Base-by-base conservation (phyloP, 371 early-diverging fungal species). In the Mucor mucedo region DNA sequence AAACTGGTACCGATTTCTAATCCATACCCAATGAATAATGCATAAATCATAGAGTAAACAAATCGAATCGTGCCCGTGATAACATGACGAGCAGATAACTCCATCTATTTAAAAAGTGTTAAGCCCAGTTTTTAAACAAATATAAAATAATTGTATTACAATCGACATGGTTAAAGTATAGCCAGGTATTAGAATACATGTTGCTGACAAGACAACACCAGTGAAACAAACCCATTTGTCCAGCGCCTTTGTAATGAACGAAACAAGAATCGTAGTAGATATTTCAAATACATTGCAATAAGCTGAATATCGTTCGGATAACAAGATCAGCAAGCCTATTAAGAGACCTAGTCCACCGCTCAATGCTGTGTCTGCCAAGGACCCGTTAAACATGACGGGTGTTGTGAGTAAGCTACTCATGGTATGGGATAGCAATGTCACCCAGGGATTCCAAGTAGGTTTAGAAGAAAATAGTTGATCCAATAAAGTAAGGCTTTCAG, bases 41-140 rank as follows among this genome's bases (percentile, higher is more conserved):
- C 87, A 6, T 86, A 84, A 6, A 93, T 73, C n/a, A 94, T 68
- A 2, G 92, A 84, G 59, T 88, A 86, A 28, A 88, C 88, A 13
- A 91, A 73, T 8, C 91, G 83, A 13, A 93, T 84, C 0, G 92
- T 90, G 7, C 95, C 95, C 1, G 91, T 89, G 49, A 90, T 85
- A 68, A 92, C 81, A 69, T 93, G 92, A 8, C 89, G 84, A 10
- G 93, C 89, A 2, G 89, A 82, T 14, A 94, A 73, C 61, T 93
- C 94, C 60, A 92, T 89, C 76, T 76, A 69, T 16, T 32, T 9
- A n/a, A 29, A 29, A 27, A 47, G 16, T 41, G 8, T 41, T 41
- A 41, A 11, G 2, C 14, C 8, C 14, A 41, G 2, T 41, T 2
- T 41, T 4, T 41, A 4, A 11, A 11, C 3, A 52, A 50, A 27